Percentiles rank a stretch among this genome's conserved stretches.
Evolutionary conservation across 2,329 filamentous ascomycete species (phyloP).

Genomic region (Dactylella cylindrospora): DNA sequence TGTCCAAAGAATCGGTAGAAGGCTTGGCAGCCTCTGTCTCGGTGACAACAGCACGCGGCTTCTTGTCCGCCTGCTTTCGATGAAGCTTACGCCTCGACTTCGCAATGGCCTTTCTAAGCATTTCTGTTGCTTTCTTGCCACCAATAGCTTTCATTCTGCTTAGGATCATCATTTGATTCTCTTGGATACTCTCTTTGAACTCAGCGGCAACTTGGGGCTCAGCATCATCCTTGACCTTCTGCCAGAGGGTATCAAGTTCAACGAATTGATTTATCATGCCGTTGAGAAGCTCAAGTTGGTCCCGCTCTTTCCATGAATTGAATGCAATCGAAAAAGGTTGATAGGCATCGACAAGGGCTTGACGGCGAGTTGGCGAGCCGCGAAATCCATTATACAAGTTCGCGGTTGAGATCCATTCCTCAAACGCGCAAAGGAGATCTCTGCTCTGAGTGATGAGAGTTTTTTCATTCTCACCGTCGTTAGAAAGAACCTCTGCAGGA

Average conservation of each 20-base stretch:
- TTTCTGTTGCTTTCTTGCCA: constrained; percentile 69
- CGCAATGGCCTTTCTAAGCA: constrained; percentile 73
- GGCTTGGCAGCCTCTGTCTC: constrained; percentile 53
- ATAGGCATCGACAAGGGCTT: constrained; percentile 68
- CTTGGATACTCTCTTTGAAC: constrained; percentile 77
- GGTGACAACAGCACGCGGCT: constrained; percentile 64
- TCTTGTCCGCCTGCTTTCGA: constrained; percentile 67
- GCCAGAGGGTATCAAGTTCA: constrained; percentile 78
- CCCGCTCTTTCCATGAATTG: constrained; percentile 79
- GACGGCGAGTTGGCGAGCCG: constrained; percentile 60
- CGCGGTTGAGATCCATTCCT: constrained; percentile 68
- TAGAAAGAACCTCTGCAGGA: constrained; percentile 74
- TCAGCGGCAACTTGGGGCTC: constrained; percentile 71
- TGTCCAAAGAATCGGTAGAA: constrained; percentile 53
- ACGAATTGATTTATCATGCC: constrained; percentile 86
- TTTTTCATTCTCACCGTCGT: constrained; percentile 63
- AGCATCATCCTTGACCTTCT: constrained; percentile 76
- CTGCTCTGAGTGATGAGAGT: constrained; percentile 76
- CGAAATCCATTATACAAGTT: constrained; percentile 53
- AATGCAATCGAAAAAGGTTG: constrained; percentile 76
- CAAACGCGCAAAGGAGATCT: constrained; percentile 75
- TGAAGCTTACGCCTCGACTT: constrained; percentile 63
- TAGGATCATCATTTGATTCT: constrained; percentile 77
- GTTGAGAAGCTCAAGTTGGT: constrained; percentile 74
- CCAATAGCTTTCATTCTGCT: constrained; percentile 77